These are phyloP conservation scores for Septoria petroselini DNA, from an alignment of 2,329 filamentous ascomycete species.

Conservation along the genomic window DNA sequence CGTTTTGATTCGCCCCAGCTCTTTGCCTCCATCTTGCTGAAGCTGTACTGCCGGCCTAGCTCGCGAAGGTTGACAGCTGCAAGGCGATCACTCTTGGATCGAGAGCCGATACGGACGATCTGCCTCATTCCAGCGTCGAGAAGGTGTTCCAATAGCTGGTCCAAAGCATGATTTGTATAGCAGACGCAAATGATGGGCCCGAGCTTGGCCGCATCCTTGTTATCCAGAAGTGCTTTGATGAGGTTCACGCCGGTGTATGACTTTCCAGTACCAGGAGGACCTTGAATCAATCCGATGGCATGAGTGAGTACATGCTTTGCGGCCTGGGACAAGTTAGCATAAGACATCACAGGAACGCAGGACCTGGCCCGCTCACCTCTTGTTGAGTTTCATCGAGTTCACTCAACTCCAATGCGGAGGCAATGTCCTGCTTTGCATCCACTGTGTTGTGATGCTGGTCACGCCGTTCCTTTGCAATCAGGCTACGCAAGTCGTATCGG, in stretches of 20 bases:
- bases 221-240: conserved; percentile 54
- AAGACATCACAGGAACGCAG: no score
- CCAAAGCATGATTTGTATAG: conserved; percentile 55
- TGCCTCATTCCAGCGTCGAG: conserved; percentile 51
- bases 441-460: conserved; percentile 38
- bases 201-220: conserved; percentile 54
- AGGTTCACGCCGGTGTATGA: conserved; percentile 68
- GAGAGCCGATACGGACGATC: conserved; percentile 61
- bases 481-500: conserved; percentile 38
- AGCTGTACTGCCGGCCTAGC: conserved; percentile 34
- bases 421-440: conserved; percentile 6
- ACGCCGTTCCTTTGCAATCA: not conserved
- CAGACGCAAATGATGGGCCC: conserved; percentile 54
- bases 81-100: conserved; percentile 55
- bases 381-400: conserved; percentile 55
- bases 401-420: conserved; percentile 34
- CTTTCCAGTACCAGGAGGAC: conserved; percentile 70
- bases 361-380: no score
- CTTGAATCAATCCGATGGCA: conserved; percentile 63
- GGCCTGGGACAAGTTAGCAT: no score
- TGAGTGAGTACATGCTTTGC: conserved; percentile 54
- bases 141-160: conserved; percentile 61
- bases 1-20: conserved; percentile 33
- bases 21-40: conserved; percentile 44
- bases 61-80: conserved; percentile 50